A percentile compares a stretch with the other conserved stretches of the same genome.
Evolutionary conservation across 805 yeast genomes (phyloP).

Genomic region (Ogataea trehalophila): DNA sequence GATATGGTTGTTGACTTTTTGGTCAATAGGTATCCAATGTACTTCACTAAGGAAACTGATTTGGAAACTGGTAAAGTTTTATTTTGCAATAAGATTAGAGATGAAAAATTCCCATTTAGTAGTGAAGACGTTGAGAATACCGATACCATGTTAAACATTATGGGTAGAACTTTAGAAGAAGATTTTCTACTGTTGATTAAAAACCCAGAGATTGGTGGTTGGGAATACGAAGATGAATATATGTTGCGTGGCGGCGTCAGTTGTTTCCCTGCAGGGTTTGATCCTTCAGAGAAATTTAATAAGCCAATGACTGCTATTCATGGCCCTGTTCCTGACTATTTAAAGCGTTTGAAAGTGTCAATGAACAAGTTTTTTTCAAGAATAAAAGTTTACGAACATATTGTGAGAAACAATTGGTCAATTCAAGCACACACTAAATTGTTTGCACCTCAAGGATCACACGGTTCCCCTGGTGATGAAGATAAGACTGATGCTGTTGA

Average conservation of each 20-base stretch:
- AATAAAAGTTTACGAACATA: slow-evolving; percentile 47
- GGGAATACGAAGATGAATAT: slow-evolving; percentile 53
- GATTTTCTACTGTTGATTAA: slow-evolving; percentile 54
- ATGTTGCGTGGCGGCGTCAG: slow-evolving; percentile 50
- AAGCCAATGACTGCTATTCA: slow-evolving; percentile 58
- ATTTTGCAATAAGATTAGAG: slow-evolving; percentile 37
- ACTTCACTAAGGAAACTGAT: slow-evolving; percentile 30
- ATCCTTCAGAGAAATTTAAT: slow-evolving; percentile 50
- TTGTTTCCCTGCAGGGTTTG: slow-evolving; percentile 71
- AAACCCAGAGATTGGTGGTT: slow-evolving; percentile 30
- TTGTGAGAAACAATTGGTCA: slow-evolving; percentile 67
- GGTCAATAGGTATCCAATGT: slow-evolving; percentile 47
- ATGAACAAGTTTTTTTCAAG: slow-evolving; percentile 66
- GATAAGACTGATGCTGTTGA: slow-evolving; percentile 32
- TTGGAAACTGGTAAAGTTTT: slow-evolving; percentile 12
- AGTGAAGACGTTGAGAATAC: slow-evolving; percentile 3
- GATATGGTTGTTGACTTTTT: slow-evolving; percentile 32
- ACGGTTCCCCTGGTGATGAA: slow-evolving; percentile 32
- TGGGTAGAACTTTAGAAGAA: slow-evolving; percentile 45
- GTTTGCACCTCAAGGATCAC: slow-evolving; percentile 42
- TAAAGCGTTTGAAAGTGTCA: slow-evolving; percentile 47
- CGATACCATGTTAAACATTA: slow-evolving; percentile 12
- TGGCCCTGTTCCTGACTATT: slow-evolving; percentile 68
- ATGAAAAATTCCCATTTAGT: slow-evolving; percentile 34
- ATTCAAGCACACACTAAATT: slow-evolving; percentile 55